These are phyloP conservation scores for Annulohypoxylon maeteangense DNA, from an alignment of 495 filamentous ascomycete species.

Conservation along the genomic window DNA sequence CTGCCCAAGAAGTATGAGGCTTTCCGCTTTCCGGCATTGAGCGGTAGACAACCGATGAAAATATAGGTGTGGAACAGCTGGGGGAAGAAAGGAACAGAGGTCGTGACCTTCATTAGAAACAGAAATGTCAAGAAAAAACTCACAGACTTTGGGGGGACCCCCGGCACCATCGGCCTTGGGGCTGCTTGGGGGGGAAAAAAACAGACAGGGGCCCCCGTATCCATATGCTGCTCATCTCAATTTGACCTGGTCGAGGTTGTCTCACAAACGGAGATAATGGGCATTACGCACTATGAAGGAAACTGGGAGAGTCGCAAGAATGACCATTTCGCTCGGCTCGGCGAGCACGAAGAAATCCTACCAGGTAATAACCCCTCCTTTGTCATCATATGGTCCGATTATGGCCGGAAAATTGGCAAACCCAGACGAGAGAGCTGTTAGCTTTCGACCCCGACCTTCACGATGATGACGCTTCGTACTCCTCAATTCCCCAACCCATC, in stretches of 20 bases:
- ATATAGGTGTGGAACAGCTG: constrained; percentile 36
- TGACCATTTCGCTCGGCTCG: constrained; percentile 44
- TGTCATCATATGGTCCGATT: constrained; percentile 44
- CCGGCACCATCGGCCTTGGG: constrained; percentile 38
- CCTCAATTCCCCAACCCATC: constrained; percentile 2
- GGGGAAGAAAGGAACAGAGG: constrained; percentile 6
- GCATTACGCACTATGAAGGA: constrained; percentile 36
- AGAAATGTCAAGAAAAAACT: constrained; percentile 27
- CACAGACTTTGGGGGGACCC: constrained; percentile 35
- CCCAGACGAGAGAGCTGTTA: constrained; percentile 36
- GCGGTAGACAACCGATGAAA: constrained; percentile 38
- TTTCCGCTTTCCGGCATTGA: constrained; percentile 40
- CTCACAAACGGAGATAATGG: constrained; percentile 52
- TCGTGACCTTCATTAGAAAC: constrained; percentile 37
- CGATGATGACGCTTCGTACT: constrained; percentile 5
- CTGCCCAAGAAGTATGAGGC: constrained; percentile 23
- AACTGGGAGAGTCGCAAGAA: constrained; percentile 38
- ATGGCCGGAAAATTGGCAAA: constrained; percentile 43
- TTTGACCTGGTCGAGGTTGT: constrained; percentile 49
- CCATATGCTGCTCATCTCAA: constrained; percentile 50
- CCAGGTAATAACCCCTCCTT: constrained; percentile 45
- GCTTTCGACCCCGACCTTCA: neutral
- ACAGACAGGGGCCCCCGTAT: constrained; percentile 44
- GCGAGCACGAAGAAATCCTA: constrained; percentile 41
- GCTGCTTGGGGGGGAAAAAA: constrained; percentile 33